Evolutionary conservation across 1,284 basidiomycete species (phyloP).

Genomic region (Apiotrichum laibachii): DNA sequence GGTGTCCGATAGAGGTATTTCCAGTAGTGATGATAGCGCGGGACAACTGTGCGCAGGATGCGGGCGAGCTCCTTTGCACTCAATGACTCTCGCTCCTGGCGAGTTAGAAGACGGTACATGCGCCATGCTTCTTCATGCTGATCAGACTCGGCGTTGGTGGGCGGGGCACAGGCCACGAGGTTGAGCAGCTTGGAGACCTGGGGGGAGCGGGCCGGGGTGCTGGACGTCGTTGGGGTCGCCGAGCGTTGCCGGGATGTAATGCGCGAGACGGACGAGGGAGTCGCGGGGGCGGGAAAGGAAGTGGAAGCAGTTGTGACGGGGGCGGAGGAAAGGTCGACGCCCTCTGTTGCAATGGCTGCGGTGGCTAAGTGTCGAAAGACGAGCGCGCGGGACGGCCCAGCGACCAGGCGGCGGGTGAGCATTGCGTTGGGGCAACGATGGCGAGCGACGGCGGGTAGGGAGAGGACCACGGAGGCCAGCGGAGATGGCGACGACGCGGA

Average conservation of each 20-base stretch:
- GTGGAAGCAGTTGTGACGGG: background rate
- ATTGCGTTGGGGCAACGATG: constrained; percentile 5
- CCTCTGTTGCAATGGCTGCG: constrained; percentile 2
- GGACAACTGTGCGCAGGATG: constrained; percentile 16
- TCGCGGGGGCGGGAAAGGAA: background rate
- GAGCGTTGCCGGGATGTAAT: background rate
- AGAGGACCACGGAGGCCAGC: too few species aligned
- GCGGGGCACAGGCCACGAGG: background rate
- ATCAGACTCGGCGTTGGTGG: background rate
- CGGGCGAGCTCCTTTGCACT: constrained; percentile 6
- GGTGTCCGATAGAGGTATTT: background rate
- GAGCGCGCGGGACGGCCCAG: constrained; percentile 14
- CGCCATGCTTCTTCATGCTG: background rate
- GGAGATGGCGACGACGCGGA: background rate
- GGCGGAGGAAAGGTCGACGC: background rate
- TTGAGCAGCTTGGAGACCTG: constrained; percentile 1
- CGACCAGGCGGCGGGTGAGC: constrained; percentile 15
- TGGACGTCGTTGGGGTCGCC: background rate
- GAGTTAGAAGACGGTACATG: constrained; percentile 7
- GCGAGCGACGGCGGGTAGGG: background rate
- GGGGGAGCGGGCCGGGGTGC: background rate
- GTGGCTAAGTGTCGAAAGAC: constrained; percentile 10
- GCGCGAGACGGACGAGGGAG: background rate
- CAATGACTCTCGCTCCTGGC: constrained; percentile 7
- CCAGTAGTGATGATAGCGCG: constrained; percentile 15